Conservation (phyloP, 139 green algal genomes). For the Picochlorum sp. region DNA sequence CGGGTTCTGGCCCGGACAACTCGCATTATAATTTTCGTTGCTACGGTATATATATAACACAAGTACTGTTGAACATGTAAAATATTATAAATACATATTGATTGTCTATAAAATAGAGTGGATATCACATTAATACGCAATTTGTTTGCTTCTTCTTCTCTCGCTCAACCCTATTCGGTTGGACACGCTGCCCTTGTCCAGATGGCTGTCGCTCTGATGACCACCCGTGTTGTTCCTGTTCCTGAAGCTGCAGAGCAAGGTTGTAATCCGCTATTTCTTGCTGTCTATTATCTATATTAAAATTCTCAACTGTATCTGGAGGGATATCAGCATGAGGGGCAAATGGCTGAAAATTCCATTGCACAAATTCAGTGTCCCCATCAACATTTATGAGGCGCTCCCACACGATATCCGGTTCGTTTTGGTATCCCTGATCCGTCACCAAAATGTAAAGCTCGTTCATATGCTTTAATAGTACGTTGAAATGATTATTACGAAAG, state of each 20-base stretch:
- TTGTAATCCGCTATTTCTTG: slow-evolving; percentile 61
- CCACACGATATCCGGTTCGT: slow-evolving; percentile 76
- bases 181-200: neutral
- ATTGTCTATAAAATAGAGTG: neutral
- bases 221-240: slow-evolving; percentile 31
- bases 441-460: slow-evolving; percentile 74
- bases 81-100: neutral
- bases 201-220: slow-evolving; percentile 3
- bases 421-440: slow-evolving; percentile 78
- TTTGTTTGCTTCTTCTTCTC: slow-evolving; percentile 17
- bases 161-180: neutral
- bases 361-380: slow-evolving; percentile 58
- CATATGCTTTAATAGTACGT: slow-evolving; percentile 63
- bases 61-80: no score
- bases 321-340: slow-evolving; percentile 10
- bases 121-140: neutral
- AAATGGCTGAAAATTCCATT: slow-evolving; percentile 25
- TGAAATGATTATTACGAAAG: slow-evolving; percentile 96
- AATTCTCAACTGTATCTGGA: slow-evolving; percentile 9
- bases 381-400: slow-evolving; percentile 65
- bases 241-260: slow-evolving; percentile 73
- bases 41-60: no score
- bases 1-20: no score
- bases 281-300: neutral
- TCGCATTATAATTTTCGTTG: no score